Conservation (phyloP, 164 flowering plant genomes). For the Sextonia rubra region DNA sequence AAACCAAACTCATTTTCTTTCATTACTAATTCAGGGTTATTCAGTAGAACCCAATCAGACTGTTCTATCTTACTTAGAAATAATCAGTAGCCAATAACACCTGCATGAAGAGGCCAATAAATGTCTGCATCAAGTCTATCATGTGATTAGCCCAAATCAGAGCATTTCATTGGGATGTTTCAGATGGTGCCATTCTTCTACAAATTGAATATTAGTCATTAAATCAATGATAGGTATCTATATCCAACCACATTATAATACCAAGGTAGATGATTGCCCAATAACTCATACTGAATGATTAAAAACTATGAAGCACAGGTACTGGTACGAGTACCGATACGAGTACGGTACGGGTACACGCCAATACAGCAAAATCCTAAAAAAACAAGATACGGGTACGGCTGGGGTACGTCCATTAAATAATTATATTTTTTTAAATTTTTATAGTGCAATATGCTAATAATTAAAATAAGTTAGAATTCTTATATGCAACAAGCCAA, state of each 20-base stretch:
- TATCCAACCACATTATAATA: background rate
- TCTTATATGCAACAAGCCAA: too few relatives aligned
- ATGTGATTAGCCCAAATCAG: background rate
- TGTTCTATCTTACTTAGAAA: background rate
- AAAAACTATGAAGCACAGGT: too few relatives aligned
- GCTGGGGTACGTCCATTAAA: too few relatives aligned
- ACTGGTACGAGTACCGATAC: too few relatives aligned
- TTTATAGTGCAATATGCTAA: too few relatives aligned
- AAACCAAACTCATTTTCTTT: background rate
- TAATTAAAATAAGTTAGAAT: too few relatives aligned
- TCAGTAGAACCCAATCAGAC: background rate
- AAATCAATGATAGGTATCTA: background rate
- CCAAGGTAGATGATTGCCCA: too few relatives aligned
- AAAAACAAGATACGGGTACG: too few relatives aligned
- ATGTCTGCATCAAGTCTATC: background rate
- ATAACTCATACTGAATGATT: background rate
- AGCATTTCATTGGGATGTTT: background rate
- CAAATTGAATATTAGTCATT: background rate
- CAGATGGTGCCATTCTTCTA: background rate
- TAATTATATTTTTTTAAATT: too few relatives aligned
- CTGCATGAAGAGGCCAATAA: background rate
- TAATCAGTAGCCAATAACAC: background rate
- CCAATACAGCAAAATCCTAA: too few relatives aligned
- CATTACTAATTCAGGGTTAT: background rate
- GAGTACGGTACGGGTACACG: too few relatives aligned